phyloP scores from a whole-genome alignment of 805 yeast genomes.

The Priceomyces carsonii region DNA sequence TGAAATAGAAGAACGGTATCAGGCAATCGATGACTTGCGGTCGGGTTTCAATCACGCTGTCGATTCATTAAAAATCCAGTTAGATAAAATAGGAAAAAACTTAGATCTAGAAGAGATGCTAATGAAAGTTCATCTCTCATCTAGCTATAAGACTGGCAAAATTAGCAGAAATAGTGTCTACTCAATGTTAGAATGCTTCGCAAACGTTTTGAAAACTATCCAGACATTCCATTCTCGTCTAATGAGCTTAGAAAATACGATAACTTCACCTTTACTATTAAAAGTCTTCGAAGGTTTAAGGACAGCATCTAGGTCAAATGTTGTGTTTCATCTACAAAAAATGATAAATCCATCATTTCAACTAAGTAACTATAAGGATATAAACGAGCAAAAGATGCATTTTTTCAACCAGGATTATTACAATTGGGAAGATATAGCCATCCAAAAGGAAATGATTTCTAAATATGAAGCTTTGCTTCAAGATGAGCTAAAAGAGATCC shows the following conservation, averaged over 20 bases:
- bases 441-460: constrained; percentile 38
- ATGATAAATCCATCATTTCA: constrained; percentile 59
- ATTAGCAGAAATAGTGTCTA: constrained; percentile 34
- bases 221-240: constrained; percentile 37
- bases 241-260: constrained; percentile 22
- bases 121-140: constrained; percentile 40
- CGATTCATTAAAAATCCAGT: constrained; percentile 28
- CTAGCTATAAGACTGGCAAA: constrained; percentile 23
- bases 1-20: constrained; percentile 59
- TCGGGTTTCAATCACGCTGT: constrained; percentile 30
- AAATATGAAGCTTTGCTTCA: constrained; percentile 48
- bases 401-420: constrained; percentile 41
- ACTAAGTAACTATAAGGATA: constrained; percentile 45
- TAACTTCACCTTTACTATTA: constrained; percentile 34
- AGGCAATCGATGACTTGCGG: constrained; percentile 47
- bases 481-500: constrained; percentile 51
- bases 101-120: constrained; percentile 36
- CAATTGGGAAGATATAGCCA: constrained; percentile 41
- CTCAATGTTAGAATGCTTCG: constrained; percentile 28
- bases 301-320: constrained; percentile 25
- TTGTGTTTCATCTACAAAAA: constrained; percentile 35
- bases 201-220: constrained; percentile 25
- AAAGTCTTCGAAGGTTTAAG: constrained; percentile 40
- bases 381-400: constrained; percentile 43
- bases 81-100: constrained; percentile 25